Evolutionary conservation across 139 green algal species (phyloP).

Genomic region (Zygnema cylindricum): DNA sequence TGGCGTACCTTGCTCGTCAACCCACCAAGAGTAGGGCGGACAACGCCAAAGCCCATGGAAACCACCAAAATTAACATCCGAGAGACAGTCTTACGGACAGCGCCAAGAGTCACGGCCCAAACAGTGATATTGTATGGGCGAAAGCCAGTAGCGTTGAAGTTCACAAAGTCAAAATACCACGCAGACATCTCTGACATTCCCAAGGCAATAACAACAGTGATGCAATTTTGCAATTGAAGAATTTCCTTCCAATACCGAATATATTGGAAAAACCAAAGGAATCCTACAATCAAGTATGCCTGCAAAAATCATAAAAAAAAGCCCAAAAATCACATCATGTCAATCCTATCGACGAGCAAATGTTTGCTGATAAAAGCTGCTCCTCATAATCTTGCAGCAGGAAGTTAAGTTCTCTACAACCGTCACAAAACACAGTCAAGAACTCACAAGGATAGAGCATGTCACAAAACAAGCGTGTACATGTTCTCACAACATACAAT

Average conservation of each 20-base stretch:
- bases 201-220: constrained; percentile 70
- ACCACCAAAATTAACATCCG: constrained; percentile 73
- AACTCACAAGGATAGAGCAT: too few relatives aligned
- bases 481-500: too few relatives aligned
- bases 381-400: too few relatives aligned
- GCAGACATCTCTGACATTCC: constrained; percentile 73
- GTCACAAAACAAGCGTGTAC: too few relatives aligned
- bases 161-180: constrained; percentile 80
- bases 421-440: too few relatives aligned
- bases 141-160: constrained; percentile 75
- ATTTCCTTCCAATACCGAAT: constrained; percentile 67
- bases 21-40: constrained; percentile 72
- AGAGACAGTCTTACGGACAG: constrained; percentile 68
- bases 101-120: constrained; percentile 70
- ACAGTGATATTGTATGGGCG: constrained; percentile 69
- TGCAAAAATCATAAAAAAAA: neutral
- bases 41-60: constrained; percentile 76
- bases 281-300: constrained; percentile 65
- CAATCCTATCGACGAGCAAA: too few relatives aligned
- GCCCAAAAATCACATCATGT: too few relatives aligned
- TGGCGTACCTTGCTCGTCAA: constrained; percentile 60
- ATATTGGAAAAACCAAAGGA: constrained; percentile 63
- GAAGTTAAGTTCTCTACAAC: too few relatives aligned
- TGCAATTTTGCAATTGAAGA: constrained; percentile 72
- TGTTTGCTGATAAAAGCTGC: too few relatives aligned